These are phyloP conservation scores for Tetradesmus obliquus DNA, from an alignment of 139 green algal genomes.

Conservation along the genomic window DNA sequence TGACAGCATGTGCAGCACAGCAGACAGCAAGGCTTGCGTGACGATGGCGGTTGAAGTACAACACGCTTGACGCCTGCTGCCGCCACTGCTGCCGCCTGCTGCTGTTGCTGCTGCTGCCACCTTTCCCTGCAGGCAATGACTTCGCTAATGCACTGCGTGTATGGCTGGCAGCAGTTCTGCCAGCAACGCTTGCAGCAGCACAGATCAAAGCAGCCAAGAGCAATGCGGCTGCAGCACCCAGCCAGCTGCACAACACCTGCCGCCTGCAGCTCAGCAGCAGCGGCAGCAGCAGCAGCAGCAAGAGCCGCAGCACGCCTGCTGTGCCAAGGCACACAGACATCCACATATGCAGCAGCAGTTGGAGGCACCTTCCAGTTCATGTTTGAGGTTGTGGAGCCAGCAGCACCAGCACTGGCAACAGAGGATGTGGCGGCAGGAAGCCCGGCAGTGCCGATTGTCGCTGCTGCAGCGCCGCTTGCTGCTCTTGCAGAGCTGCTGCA, in stretches of 20 bases:
- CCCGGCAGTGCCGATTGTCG: neutral
- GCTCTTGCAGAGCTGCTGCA: neutral
- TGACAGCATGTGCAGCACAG: neutral
- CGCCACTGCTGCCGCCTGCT: neutral
- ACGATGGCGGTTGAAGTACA: too few species aligned
- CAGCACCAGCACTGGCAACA: neutral
- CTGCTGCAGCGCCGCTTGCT: neutral
- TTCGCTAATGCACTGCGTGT: neutral
- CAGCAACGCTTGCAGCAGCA: neutral
- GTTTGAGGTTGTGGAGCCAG: neutral
- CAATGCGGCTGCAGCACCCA: neutral
- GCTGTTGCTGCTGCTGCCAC: constrained; percentile 8
- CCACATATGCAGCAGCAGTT: neutral
- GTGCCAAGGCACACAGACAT: neutral
- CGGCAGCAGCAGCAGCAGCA: neutral
- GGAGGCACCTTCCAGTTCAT: neutral
- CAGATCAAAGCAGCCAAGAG: neutral
- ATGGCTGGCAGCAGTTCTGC: neutral
- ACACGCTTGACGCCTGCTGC: neutral
- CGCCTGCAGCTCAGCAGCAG: neutral
- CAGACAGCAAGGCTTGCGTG: neutral
- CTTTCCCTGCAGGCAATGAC: neutral
- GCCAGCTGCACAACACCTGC: too few species aligned
- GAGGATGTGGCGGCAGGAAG: neutral
- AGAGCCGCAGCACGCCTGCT: neutral